These are phyloP conservation scores for Keqinozyma sinolaborantium DNA, from an alignment of 1,139 yeast genomes.

Conservation along the genomic window DNA sequence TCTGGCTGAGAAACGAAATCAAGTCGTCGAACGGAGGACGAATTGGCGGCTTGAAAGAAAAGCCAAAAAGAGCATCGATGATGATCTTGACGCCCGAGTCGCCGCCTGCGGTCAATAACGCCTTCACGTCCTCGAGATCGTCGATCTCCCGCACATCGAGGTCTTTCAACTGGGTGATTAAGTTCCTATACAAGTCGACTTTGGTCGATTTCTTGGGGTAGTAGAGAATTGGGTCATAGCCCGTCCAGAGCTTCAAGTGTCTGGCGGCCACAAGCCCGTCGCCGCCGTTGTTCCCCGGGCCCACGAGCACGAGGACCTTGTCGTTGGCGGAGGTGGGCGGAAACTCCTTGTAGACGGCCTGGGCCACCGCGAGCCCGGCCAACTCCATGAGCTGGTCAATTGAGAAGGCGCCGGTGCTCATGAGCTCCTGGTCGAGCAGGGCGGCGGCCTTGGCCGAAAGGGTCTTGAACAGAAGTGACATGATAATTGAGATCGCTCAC, in stretches of 20 bases:
- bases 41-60: constrained; percentile 87
- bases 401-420: constrained; percentile 82
- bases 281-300: constrained; percentile 97
- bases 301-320: constrained; percentile 67
- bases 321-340: constrained; percentile 38
- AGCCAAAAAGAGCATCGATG: constrained; percentile 87
- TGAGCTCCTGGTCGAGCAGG: constrained; percentile 75
- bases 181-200: constrained; percentile 36
- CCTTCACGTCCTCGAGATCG: constrained; percentile 32
- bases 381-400: constrained; percentile 94
- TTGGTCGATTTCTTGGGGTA: constrained; percentile 60
- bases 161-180: constrained; percentile 58
- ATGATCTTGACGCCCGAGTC: constrained; percentile 29
- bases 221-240: constrained; percentile 67
- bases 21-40: constrained; percentile 72
- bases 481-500: no score
- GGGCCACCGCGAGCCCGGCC: constrained; percentile 93
- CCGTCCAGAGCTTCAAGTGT: constrained; percentile 72
- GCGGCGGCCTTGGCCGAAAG: constrained; percentile 72
- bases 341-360: constrained; percentile 65
- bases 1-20: constrained; percentile 40
- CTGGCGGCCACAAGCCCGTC: constrained; percentile 96
- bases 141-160: constrained; percentile 46
- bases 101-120: constrained; percentile 14
- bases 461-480: constrained; percentile 33